Evolutionary conservation across 1,139 yeast genomes (phyloP).

Genomic region (Dujonia santamariae): DNA sequence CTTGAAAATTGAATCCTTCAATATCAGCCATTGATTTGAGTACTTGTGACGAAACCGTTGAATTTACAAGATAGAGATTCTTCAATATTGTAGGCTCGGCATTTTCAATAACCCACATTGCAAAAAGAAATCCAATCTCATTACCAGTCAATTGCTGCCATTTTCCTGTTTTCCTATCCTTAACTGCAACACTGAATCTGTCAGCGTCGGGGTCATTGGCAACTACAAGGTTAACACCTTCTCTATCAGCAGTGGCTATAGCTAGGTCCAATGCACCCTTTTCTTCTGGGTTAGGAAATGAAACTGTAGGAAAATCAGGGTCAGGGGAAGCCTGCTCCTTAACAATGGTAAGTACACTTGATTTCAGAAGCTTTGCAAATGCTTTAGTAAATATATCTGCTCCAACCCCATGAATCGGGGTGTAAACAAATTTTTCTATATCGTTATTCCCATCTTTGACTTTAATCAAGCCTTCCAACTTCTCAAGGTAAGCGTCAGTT

Average conservation of each 20-base stretch:
- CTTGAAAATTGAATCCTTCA: slow-evolving; percentile 63
- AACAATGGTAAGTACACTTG: slow-evolving; percentile 40
- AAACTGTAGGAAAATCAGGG: slow-evolving; percentile 81
- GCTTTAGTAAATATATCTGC: slow-evolving; percentile 38
- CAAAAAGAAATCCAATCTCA: slow-evolving; percentile 84
- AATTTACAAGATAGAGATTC: slow-evolving; percentile 66
- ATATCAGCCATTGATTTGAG: slow-evolving; percentile 64
- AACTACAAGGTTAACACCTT: slow-evolving; percentile 53
- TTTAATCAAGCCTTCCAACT: slow-evolving; percentile 25
- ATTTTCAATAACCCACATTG: slow-evolving; percentile 53
- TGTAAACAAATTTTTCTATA: slow-evolving; percentile 80
- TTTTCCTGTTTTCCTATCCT: slow-evolving; percentile 27
- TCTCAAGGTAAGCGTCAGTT: slow-evolving; percentile 31
- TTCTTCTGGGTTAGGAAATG: slow-evolving; percentile 95
- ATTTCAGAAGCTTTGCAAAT: slow-evolving; percentile 17
- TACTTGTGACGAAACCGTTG: slow-evolving; percentile 90
- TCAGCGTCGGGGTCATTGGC: slow-evolving; percentile 99
- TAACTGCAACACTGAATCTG: slow-evolving; percentile 76
- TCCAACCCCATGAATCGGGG: slow-evolving; percentile 97
- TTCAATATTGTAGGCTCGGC: slow-evolving; percentile 18
- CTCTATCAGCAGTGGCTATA: slow-evolving; percentile 48
- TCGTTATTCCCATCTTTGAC: slow-evolving; percentile 23
- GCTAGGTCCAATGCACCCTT: slow-evolving; percentile 84
- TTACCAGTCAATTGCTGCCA: slow-evolving; percentile 91
- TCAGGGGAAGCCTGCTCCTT: slow-evolving; percentile 69